Conservation (phyloP, 2,329 filamentous ascomycete genomes). For the Apiospora arundinis region DNA sequence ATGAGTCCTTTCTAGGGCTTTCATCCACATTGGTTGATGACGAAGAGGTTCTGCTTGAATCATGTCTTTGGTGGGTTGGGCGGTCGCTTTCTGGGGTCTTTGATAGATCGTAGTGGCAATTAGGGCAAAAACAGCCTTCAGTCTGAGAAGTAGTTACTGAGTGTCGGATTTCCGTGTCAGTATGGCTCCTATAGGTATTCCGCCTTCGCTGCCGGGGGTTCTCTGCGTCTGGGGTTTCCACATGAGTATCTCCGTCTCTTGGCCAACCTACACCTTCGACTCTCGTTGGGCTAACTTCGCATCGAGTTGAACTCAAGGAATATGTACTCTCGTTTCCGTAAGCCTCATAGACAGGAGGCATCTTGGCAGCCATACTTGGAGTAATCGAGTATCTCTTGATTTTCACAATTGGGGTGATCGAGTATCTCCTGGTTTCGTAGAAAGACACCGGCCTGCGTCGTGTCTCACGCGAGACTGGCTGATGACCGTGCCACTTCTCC, state of each 20-base stretch:
- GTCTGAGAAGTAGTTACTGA: no score
- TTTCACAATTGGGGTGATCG: background rate
- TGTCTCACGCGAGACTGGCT: background rate
- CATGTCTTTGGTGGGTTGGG: background rate
- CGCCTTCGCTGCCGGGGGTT: no score
- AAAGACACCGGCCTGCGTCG: background rate
- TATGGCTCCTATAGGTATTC: background rate
- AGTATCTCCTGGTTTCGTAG: background rate
- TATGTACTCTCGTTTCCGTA: background rate
- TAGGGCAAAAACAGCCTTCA: background rate
- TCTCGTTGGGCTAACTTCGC: background rate
- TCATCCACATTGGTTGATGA: background rate
- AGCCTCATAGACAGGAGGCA: no score
- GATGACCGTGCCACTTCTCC: background rate
- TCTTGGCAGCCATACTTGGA: background rate
- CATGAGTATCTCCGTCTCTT: background rate
- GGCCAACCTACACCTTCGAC: background rate
- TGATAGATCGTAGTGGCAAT: background rate
- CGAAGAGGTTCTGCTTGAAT: background rate
- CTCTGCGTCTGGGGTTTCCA: background rate
- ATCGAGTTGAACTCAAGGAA: background rate
- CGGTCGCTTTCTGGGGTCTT: background rate
- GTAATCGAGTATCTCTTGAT: background rate
- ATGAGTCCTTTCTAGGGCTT: no score
- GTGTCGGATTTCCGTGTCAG: no score